These are phyloP conservation scores for Aspergillus nanangensis DNA, from an alignment of 495 filamentous ascomycete genomes.

Conservation along the genomic window DNA sequence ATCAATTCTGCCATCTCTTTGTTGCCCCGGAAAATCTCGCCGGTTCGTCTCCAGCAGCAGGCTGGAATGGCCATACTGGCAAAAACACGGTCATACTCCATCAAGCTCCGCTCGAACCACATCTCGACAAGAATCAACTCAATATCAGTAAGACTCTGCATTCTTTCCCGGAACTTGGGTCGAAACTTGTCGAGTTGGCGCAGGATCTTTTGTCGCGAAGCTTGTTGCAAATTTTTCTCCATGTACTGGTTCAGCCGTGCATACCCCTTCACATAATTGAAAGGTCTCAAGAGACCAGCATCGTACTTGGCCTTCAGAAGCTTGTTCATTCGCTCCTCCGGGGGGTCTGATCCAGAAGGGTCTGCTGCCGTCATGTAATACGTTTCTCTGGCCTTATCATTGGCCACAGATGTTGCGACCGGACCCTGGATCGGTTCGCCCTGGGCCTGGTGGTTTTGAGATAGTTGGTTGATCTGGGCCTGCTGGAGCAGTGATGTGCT, in stretches of 20 bases:
- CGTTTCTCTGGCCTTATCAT: conserved; percentile 79
- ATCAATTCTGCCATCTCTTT: conserved; percentile 99
- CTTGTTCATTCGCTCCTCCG: conserved; percentile 93
- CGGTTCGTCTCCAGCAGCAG: conserved; percentile 94
- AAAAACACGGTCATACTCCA: conserved; percentile 98
- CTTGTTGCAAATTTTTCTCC: conserved; percentile 74
- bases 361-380: conserved; percentile 98
- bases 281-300: conserved; percentile 88
- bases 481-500: conserved; percentile 32
- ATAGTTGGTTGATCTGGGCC: conserved; percentile 26
- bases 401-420: conserved; percentile 53
- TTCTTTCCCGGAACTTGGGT: conserved; percentile 92
- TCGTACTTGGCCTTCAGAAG: conserved; percentile 93
- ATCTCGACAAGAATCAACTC: conserved; percentile 93
- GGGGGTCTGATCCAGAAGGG: conserved; percentile 83
- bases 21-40: conserved; percentile 96
- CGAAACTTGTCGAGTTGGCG: conserved; percentile 88
- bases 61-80: conserved; percentile 98
- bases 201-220: conserved; percentile 80
- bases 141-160: conserved; percentile 84
- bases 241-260: conserved; percentile 84
- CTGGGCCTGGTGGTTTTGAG: conserved; percentile 43
- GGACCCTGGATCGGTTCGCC: conserved; percentile 53
- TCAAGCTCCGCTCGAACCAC: conserved; percentile 93
- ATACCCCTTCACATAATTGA: conserved; percentile 97